Conservation (phyloP, 306 rosid species). For the Vigna unguiculata region DNA sequence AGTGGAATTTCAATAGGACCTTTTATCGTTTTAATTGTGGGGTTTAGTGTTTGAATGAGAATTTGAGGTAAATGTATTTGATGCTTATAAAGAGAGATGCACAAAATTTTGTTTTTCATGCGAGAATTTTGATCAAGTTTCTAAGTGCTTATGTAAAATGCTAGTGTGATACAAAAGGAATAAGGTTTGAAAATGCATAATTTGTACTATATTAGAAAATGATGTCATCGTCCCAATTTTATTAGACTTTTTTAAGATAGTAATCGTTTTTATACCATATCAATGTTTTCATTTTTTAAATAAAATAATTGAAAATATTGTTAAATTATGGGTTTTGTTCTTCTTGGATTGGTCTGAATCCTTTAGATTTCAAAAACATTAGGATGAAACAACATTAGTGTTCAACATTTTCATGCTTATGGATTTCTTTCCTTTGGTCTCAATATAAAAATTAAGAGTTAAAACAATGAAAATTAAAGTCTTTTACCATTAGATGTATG, state of each 20-base stretch:
- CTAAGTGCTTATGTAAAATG: slow-evolving; percentile 21
- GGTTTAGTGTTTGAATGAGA: slow-evolving; percentile 52
- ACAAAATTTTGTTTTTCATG: neutral
- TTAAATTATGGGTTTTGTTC: neutral
- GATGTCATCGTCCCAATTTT: no score
- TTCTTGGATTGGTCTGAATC: slow-evolving; percentile 15
- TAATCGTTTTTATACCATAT: neutral
- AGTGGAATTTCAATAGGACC: neutral
- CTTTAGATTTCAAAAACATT: slow-evolving; percentile 11
- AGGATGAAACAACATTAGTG: neutral
- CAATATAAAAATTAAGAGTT: neutral
- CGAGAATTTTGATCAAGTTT: slow-evolving; percentile 18
- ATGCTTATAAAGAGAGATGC: neutral
- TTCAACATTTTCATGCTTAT: slow-evolving; percentile 21
- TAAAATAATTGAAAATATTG: neutral
- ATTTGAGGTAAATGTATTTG: slow-evolving; percentile 10
- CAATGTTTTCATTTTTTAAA: neutral
- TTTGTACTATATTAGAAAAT: no score
- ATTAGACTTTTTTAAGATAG: no score
- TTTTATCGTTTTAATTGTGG: slow-evolving; percentile 29
- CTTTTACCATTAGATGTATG: neutral
- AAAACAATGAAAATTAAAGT: no score
- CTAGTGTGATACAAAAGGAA: neutral
- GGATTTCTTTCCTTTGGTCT: neutral
- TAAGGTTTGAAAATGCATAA: neutral